Evolutionary conservation across 805 yeast genomes (phyloP).

Genomic region (Lachancea quebecensis): DNA sequence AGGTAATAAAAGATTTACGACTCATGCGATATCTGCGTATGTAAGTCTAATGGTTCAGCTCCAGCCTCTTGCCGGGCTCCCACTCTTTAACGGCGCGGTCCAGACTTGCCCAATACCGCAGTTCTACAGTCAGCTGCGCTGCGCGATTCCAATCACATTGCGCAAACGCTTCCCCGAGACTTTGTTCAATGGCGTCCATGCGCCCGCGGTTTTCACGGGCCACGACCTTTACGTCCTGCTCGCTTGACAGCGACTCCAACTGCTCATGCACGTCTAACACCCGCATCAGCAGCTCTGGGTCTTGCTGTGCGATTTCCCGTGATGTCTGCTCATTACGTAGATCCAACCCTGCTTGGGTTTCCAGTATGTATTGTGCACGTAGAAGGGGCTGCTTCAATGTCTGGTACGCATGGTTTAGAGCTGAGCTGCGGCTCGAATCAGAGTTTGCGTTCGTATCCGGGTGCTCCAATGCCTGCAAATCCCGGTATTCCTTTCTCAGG

Average conservation of each 20-base stretch:
- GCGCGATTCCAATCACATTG: slow-evolving; percentile 49
- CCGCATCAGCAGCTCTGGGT: slow-evolving; percentile 58
- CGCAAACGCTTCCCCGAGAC: slow-evolving; percentile 42
- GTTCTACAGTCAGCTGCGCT: slow-evolving; percentile 56
- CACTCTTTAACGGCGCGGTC: slow-evolving; percentile 67
- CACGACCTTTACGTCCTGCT: slow-evolving; percentile 49
- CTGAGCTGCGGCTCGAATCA: slow-evolving; percentile 35
- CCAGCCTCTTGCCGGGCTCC: slow-evolving; percentile 65
- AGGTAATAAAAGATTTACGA: background rate
- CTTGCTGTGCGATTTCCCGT: slow-evolving; percentile 38
- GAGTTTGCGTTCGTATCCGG: slow-evolving; percentile 55
- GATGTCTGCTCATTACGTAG: slow-evolving; percentile 52
- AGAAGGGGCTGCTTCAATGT: slow-evolving; percentile 62
- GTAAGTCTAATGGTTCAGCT: slow-evolving; percentile 46
- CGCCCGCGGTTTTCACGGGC: slow-evolving; percentile 51
- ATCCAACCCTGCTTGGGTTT: slow-evolving; percentile 41
- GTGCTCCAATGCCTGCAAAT: slow-evolving; percentile 66
- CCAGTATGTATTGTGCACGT: slow-evolving; percentile 57
- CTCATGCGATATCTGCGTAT: background rate
- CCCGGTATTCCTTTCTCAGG: slow-evolving; percentile 69
- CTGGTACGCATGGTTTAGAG: slow-evolving; percentile 71
- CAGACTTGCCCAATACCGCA: slow-evolving; percentile 82
- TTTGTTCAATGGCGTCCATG: slow-evolving; percentile 39
- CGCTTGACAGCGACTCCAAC: slow-evolving; percentile 56
- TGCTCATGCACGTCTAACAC: slow-evolving; percentile 82